phyloP scores from a whole-genome alignment of 148 eudicot species.

The Fagopyrum esculentum region DNA sequence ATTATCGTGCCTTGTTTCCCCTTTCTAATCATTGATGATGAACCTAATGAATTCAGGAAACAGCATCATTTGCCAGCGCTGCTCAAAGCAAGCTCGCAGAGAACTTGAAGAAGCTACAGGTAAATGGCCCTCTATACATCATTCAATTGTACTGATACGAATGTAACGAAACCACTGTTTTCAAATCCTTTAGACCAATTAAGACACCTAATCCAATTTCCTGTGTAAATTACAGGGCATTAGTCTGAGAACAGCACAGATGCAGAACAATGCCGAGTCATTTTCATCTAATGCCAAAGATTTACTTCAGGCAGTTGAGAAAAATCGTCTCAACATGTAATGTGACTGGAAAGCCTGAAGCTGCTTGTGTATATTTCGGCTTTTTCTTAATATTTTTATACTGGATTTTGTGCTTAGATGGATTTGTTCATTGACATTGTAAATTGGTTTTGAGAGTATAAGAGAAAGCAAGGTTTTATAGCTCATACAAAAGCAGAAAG shows the following conservation, averaged over 20 bases:
- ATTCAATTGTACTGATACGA: background rate
- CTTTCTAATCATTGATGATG: background rate
- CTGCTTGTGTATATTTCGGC: background rate
- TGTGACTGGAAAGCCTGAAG: background rate
- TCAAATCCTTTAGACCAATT: background rate
- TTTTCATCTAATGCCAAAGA: constrained; percentile 90
- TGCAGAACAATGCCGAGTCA: constrained; percentile 73
- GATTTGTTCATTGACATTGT: background rate
- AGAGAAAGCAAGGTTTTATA: background rate
- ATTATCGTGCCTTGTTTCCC: background rate
- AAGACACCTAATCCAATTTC: background rate
- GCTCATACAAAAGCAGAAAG: background rate
- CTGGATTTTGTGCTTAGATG: too few species aligned
- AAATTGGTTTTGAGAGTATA: constrained; percentile 8
- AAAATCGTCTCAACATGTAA: constrained; percentile 7
- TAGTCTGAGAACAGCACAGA: constrained; percentile 54
- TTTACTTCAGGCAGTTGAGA: constrained; percentile 48
- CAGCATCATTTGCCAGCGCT: constrained; percentile 37
- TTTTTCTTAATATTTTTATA: too few species aligned
- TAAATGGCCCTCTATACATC: constrained; percentile 11
- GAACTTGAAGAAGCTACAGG: constrained; percentile 57
- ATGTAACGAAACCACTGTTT: background rate
- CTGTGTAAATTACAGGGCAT: constrained; percentile 48
- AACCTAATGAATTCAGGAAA: constrained; percentile 32
- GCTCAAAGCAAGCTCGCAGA: constrained; percentile 48